Conservation (phyloP, 2,329 filamentous ascomycete species). For the Ceratocystis albifundus region DNA sequence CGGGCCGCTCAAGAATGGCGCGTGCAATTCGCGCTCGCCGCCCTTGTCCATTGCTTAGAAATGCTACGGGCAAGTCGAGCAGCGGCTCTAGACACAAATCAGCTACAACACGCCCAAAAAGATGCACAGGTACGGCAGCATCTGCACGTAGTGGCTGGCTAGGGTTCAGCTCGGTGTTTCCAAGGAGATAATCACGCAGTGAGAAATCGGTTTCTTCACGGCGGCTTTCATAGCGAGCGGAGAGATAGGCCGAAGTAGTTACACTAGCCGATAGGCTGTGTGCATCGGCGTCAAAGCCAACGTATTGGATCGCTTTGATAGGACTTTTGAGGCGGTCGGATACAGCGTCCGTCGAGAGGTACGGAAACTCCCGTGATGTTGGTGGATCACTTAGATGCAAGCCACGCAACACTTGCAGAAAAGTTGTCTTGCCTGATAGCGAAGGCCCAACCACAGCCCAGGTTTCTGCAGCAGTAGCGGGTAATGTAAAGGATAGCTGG, state of each 20-base stretch:
- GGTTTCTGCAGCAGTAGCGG: constrained; percentile 47
- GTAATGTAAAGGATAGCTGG: constrained; percentile 57
- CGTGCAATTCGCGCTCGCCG: constrained; percentile 78
- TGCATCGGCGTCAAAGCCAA: constrained; percentile 74
- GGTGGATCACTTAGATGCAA: constrained; percentile 66
- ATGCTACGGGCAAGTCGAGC: constrained; percentile 70
- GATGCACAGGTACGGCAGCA: constrained; percentile 37
- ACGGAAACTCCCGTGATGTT: constrained; percentile 64
- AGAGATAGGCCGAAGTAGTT: constrained; percentile 67
- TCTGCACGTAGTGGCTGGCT: constrained; percentile 36
- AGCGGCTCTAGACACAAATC: constrained; percentile 60
- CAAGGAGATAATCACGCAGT: constrained; percentile 65
- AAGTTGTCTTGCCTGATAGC: constrained; percentile 65
- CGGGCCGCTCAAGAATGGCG: constrained; percentile 64
- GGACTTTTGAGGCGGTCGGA: constrained; percentile 46
- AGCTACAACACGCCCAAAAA: constrained; percentile 51
- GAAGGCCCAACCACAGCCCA: constrained; percentile 82
- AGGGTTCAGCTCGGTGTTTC: constrained; percentile 74
- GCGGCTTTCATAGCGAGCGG: constrained; percentile 78
- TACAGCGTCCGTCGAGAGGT: constrained; percentile 54
- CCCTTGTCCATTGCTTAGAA: constrained; percentile 88
- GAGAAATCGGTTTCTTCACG: constrained; percentile 82
- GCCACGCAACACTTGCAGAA: constrained; percentile 68
- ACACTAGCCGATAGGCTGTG: constrained; percentile 42
- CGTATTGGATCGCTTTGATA: constrained; percentile 65